Evolutionary conservation across 176 grass and related monocot genomes (phyloP).

Genomic region (Chloris gayana): DNA sequence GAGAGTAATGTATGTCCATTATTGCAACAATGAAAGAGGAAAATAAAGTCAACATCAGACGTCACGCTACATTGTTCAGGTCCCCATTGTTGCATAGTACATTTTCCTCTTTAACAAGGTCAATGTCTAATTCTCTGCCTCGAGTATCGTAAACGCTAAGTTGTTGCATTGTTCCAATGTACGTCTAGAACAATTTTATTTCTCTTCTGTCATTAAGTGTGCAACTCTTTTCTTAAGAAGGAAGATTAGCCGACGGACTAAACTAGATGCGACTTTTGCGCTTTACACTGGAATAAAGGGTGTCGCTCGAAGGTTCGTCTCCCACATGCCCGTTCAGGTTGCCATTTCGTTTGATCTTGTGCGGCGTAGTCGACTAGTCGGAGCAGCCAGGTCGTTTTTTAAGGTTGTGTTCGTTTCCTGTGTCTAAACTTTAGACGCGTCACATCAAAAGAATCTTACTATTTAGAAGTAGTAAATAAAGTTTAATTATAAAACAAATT

Average conservation of each 20-base stretch:
- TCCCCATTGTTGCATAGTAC: background rate
- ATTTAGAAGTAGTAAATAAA: no score
- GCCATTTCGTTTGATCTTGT: no score
- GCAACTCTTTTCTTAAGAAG: slow-evolving; percentile 25
- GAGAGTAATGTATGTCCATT: no score
- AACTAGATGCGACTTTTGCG: background rate
- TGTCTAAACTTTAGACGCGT: no score
- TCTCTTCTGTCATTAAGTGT: no score
- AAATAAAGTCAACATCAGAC: background rate
- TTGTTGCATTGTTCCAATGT: background rate
- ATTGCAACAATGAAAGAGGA: no score
- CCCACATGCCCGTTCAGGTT: background rate
- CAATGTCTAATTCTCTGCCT: background rate
- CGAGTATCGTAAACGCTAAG: background rate
- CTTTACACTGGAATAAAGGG: background rate
- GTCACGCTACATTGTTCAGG: background rate
- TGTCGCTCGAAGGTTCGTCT: slow-evolving; percentile 11
- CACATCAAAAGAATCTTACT: no score
- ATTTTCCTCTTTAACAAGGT: background rate
- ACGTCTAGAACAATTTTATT: background rate
- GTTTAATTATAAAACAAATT: no score
- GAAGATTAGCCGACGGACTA: slow-evolving; percentile 25
- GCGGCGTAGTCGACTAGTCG: no score
- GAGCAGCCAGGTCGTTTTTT: background rate
- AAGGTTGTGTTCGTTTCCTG: no score